These are phyloP conservation scores for Datura wrightii DNA, from an alignment of 257 asterid species.

Conservation along the genomic window DNA sequence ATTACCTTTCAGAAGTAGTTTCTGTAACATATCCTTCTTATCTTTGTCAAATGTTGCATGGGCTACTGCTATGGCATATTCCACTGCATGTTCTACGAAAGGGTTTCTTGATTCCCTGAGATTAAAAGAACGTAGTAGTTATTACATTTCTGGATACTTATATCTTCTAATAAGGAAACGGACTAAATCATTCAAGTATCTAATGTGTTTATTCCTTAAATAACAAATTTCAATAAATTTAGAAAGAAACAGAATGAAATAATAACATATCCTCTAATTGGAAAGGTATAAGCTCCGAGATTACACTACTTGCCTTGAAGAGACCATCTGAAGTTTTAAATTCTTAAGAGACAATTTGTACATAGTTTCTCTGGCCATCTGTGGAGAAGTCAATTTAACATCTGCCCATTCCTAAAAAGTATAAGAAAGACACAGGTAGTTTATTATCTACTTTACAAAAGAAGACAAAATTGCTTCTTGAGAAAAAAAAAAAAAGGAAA, in stretches of 20 bases:
- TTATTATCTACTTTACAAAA: not conserved
- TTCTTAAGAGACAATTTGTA: slow-evolving; percentile 75
- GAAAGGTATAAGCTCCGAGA: not conserved
- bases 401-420: slow-evolving; percentile 78
- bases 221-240: not conserved
- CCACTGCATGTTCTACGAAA: slow-evolving; percentile 88
- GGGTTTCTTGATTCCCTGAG: slow-evolving; percentile 89
- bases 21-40: slow-evolving; percentile 65
- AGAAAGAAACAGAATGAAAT: not conserved
- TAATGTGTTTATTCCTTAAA: slow-evolving; percentile 1
- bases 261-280: not conserved
- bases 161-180: slow-evolving; percentile 20
- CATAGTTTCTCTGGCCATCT: slow-evolving; percentile 87
- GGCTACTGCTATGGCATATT: slow-evolving; percentile 88
- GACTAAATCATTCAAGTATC: not conserved
- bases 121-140: slow-evolving; percentile 41
- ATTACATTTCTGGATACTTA: slow-evolving; percentile 1
- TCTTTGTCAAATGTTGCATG: slow-evolving; percentile 59
- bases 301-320: slow-evolving; percentile 56
- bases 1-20: slow-evolving; percentile 82
- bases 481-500: not conserved
- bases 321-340: slow-evolving; percentile 62
- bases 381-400: slow-evolving; percentile 93
- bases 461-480: not conserved
- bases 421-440: not conserved